Evolutionary conservation across 1,284 basidiomycete genomes (phyloP), one percentile per base, ranked within the genome.

Genomic region (Tilletia caries): DNA sequence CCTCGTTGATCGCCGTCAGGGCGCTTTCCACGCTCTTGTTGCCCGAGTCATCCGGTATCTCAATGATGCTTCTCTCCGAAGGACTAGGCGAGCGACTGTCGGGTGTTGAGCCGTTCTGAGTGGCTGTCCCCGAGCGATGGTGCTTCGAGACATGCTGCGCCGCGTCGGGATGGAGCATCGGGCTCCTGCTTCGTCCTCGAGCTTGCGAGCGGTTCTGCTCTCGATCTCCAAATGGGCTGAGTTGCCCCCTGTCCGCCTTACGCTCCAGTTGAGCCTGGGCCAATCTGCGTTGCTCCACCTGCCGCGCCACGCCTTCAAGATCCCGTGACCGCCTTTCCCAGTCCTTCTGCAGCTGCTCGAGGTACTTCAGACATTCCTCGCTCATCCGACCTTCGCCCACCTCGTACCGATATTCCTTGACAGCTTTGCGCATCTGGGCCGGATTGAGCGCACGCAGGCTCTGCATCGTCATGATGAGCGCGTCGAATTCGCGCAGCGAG

Each of bases 341-440:
- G 81, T 98, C 95, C 78, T 92, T 92, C 83, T 96, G 93, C 13
- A 97, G 85, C 79, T 97, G 94, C 3, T 89, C 91, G 32, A 98
- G 88, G 80, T 98, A 98, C 84, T 96, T 92, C 64, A 89, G 85
- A 79, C 95, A 98, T 82, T 98, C 95, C 29, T 96, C 93, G 5
- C 90, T 91, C 92, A 98, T 96, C 71, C 88, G 88, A 1, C 88
- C 87, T 84, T 98, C 95, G 79, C 91, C 91, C 65, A 97, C 91
- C 85, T 98, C 95, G 82, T 92, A 98, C 76, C 91, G 91, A 85
- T 98, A 98, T 78, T 98, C 95, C 65, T 90, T 89, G 27, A 95
- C 91, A 33, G 93, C 93, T 44, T 92, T 89, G 64, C 93, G 89
- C 90, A 98, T 94, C 87, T 98, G 95, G 0, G 96, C 85, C 62